Evolutionary conservation across 345 rosid species (phyloP), one percentile per base, ranked within the genome.

Genomic region (Xanthoceras sorbifolium): DNA sequence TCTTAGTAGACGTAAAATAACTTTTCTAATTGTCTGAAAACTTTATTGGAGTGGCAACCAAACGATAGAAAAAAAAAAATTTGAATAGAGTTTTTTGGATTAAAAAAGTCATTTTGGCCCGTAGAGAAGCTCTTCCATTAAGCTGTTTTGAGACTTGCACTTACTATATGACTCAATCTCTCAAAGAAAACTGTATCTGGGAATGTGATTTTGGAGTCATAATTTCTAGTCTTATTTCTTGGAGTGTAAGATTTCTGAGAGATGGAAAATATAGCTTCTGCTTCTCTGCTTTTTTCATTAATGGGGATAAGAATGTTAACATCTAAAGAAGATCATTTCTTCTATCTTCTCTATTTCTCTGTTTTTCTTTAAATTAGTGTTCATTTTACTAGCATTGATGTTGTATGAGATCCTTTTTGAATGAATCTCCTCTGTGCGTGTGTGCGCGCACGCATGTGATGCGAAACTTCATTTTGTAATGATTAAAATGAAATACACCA

Each of bases 141-240:
- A 36, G 40, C 23, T 20, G 32, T 55, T 54, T 71, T 55, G 65
- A 55, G 64, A 15, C 17, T 38, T 23, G 5, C 14, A 22, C 75
- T 32, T 72, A 40, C 44, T 25, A n/a, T 63, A 20, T n/a, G 61
- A 29, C 71, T 46, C 29, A 6, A 62, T 7, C 44, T 29, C 60
- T 44, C 68, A 29, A 26, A 61, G 57, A 44, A 63, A 26, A 17
- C n/a, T 61, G 38, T 29, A 52, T 73, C 36, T 22, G 29, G 32
- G 15, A 2, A 22, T 57, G 26, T 1, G 3, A 57, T 57, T 20
- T 57, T 71, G 32, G n/a, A 46, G 57, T 44, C 23, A 8, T 34
- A 42, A 6, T 44, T 25, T 68, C 72, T 46, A 26, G 34, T 57
- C 36, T 44, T 42, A 68, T 68, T 68, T 68, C 55, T 68, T 70